phyloP scores from a whole-genome alignment of 345 rosid species.

The Eutrema yunnanense region DNA sequence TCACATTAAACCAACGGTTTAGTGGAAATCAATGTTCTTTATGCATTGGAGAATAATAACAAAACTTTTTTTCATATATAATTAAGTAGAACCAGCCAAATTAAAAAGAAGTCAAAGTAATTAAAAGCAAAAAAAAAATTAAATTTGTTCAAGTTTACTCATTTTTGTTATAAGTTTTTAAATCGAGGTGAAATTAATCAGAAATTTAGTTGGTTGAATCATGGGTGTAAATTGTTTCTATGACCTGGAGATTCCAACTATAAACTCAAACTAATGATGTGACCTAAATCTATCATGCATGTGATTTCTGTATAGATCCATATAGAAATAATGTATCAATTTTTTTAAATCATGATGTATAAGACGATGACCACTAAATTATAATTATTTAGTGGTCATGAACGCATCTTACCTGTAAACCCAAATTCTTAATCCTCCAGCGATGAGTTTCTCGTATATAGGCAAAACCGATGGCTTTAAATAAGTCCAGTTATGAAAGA shows the following conservation, averaged over 20 bases:
- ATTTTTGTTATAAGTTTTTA: neutral
- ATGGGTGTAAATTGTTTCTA: neutral
- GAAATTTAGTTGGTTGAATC: neutral
- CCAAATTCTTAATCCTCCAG: slow-evolving; percentile 75
- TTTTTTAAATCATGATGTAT: neutral
- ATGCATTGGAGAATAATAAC: neutral
- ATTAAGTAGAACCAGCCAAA: neutral
- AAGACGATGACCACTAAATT: neutral
- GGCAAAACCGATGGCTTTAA: slow-evolving; percentile 65
- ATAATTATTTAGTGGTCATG: slow-evolving; percentile 24
- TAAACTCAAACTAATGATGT: neutral
- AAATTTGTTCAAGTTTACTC: neutral
- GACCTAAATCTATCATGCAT: neutral
- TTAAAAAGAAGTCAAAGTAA: no score
- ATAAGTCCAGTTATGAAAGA: slow-evolving; percentile 52
- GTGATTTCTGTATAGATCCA: no score
- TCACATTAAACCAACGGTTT: neutral
- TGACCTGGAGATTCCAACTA: neutral
- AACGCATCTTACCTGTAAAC: slow-evolving; percentile 63
- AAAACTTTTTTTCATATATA: neutral
- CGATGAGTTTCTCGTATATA: slow-evolving; percentile 72
- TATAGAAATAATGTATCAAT: neutral
- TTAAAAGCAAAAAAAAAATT: no score
- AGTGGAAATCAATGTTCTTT: neutral
- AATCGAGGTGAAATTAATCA: neutral